phyloP scores from a whole-genome alignment of 2,329 filamentous ascomycete species.

The Aspergillus glaucus region DNA sequence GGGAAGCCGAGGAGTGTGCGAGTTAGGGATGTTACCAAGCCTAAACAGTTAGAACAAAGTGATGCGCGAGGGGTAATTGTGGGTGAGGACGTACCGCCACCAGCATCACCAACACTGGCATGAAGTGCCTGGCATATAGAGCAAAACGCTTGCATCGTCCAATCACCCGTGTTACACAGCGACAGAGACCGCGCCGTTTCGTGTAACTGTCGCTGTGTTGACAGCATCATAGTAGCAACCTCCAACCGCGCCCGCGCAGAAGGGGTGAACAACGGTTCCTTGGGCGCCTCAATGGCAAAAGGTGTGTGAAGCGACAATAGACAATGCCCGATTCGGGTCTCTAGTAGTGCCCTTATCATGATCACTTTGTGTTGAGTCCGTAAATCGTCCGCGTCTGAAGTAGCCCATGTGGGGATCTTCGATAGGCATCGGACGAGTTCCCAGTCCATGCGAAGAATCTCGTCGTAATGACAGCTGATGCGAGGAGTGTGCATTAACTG shows the following conservation, averaged over 20 bases:
- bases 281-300: slow-evolving; percentile 29
- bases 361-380: slow-evolving; percentile 21
- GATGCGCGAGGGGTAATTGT: neutral
- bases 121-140: slow-evolving; percentile 34
- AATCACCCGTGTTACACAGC: slow-evolving; percentile 30
- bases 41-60: neutral
- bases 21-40: slow-evolving; percentile 13
- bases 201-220: slow-evolving; percentile 28
- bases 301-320: slow-evolving; percentile 36
- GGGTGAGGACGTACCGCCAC: slow-evolving; percentile 14
- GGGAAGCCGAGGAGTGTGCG: slow-evolving; percentile 25
- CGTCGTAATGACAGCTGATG: slow-evolving; percentile 34
- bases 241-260: slow-evolving; percentile 32
- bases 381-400: slow-evolving; percentile 12
- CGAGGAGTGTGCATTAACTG: slow-evolving; percentile 31
- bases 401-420: slow-evolving; percentile 28
- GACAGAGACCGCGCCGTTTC: slow-evolving; percentile 28
- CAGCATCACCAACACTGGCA: slow-evolving; percentile 13
- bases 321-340: slow-evolving; percentile 29
- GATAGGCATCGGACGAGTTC: slow-evolving; percentile 30
- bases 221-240: slow-evolving; percentile 31
- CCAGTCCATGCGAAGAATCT: slow-evolving; percentile 34
- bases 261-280: slow-evolving; percentile 27
- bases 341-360: slow-evolving; percentile 28
- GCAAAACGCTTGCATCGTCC: slow-evolving; percentile 31